Evolutionary conservation across 2,329 filamentous ascomycete genomes (phyloP).

Genomic region (Penicillium concentricum): DNA sequence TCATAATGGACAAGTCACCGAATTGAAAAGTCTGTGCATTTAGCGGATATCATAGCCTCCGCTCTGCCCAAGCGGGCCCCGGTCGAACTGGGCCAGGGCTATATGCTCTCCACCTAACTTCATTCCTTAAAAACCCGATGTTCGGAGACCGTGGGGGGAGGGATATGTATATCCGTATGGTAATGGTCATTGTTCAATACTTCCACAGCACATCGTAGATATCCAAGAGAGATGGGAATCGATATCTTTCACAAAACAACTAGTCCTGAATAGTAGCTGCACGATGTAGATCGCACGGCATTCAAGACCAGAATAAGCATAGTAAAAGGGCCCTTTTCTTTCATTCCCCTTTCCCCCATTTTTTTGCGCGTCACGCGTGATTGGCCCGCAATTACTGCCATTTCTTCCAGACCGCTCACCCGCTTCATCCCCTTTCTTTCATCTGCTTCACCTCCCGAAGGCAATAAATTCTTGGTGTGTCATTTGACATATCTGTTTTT

Average conservation of each 20-base stretch:
- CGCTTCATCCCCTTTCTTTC: conserved; percentile 26
- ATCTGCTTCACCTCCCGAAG: conserved; percentile 4
- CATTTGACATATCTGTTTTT: background rate
- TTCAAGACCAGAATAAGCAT: conserved; percentile 5
- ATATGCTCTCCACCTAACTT: conserved; percentile 2
- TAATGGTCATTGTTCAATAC: background rate
- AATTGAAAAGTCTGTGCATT: conserved; percentile 6
- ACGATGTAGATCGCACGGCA: conserved; percentile 6
- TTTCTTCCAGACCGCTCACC: conserved; percentile 22
- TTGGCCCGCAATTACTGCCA: conserved; percentile 22
- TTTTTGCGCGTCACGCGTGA: conserved; percentile 14
- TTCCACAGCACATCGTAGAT: background rate
- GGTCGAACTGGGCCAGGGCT: background rate
- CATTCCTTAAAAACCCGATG: background rate
- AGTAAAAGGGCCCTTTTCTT: conserved; percentile 1
- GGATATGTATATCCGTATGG: background rate
- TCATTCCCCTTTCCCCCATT: conserved; percentile 15
- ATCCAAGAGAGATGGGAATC: background rate
- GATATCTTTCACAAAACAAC: background rate
- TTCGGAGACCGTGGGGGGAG: background rate
- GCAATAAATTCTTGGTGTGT: background rate
- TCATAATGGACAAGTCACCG: conserved; percentile 8
- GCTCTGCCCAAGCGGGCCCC: conserved; percentile 2
- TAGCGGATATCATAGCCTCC: conserved; percentile 6
- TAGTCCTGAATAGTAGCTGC: conserved; percentile 2